A percentile compares a stretch with the other conserved stretches of the same genome.
phyloP scores from a whole-genome alignment of 1,284 basidiomycete species.

The Tylopilus sp. region DNA sequence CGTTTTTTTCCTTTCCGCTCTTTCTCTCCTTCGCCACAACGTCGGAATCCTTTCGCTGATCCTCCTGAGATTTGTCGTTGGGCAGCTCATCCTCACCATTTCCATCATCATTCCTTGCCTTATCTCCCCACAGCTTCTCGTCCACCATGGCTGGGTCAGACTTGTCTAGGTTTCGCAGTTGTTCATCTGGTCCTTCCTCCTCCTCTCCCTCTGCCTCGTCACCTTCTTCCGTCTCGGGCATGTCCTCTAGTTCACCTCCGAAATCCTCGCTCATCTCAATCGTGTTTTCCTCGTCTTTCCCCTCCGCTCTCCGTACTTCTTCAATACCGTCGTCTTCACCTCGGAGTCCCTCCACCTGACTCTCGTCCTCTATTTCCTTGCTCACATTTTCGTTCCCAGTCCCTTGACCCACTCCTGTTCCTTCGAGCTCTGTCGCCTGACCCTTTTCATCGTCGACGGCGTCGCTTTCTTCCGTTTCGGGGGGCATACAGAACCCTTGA shows the following conservation, averaged over 20 bases:
- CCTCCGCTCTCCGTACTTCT: slow-evolving; percentile 58
- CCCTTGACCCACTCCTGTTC: slow-evolving; percentile 88
- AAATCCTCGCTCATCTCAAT: slow-evolving; percentile 80
- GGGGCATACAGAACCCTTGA: slow-evolving; percentile 93
- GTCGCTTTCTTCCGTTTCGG: slow-evolving; percentile 65
- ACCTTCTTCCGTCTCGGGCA: slow-evolving; percentile 64
- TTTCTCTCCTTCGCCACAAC: slow-evolving; percentile 69
- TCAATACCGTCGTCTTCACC: slow-evolving; percentile 62
- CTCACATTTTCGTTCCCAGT: slow-evolving; percentile 86
- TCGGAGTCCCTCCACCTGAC: slow-evolving; percentile 92
- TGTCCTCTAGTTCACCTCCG: slow-evolving; percentile 84
- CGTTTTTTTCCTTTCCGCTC: slow-evolving; percentile 46
- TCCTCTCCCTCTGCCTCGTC: slow-evolving; percentile 62
- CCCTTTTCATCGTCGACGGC: slow-evolving; percentile 59
- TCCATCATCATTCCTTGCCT: slow-evolving; percentile 61
- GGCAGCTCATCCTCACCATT: slow-evolving; percentile 59
- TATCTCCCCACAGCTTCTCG: slow-evolving; percentile 96
- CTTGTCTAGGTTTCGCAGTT: slow-evolving; percentile 83
- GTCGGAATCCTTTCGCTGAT: slow-evolving; percentile 62
- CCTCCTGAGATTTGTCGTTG: slow-evolving; percentile 59
- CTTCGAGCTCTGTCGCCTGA: slow-evolving; percentile 55
- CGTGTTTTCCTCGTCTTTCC: slow-evolving; percentile 70
- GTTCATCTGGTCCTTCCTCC: slow-evolving; percentile 79
- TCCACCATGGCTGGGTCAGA: slow-evolving; percentile 89
- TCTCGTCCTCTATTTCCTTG: slow-evolving; percentile 93